Conservation (phyloP, 192 early-diverging fungal species). For the Umbelopsis sp. region DNA sequence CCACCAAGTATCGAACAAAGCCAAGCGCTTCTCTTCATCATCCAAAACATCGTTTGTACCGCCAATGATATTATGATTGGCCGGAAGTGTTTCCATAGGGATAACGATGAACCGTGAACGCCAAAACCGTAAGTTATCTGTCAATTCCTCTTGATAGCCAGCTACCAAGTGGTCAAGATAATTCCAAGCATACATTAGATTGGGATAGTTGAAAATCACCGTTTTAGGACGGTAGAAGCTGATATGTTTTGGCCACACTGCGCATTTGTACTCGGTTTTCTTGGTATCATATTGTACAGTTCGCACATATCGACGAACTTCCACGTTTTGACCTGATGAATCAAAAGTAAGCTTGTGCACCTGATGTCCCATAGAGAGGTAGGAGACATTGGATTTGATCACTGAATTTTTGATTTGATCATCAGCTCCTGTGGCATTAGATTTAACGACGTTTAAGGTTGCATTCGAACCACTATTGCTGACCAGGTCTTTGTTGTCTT, state of each 20-base stretch:
- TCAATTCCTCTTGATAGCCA: conserved; percentile 82
- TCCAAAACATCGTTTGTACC: conserved; percentile 68
- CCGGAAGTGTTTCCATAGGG: conserved; percentile 70
- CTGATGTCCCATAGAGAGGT: conserved; percentile 90
- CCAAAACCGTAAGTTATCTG: conserved; percentile 82
- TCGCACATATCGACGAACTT: conserved; percentile 86
- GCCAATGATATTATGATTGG: conserved; percentile 50
- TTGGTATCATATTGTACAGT: conserved; percentile 60
- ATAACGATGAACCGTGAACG: conserved; percentile 89
- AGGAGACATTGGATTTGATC: conserved; percentile 32
- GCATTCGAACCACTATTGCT: neutral
- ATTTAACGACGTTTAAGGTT: neutral
- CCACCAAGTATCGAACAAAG: conserved; percentile 84
- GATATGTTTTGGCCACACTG: conserved; percentile 83
- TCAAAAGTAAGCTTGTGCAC: conserved; percentile 82
- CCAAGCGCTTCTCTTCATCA: conserved; percentile 87
- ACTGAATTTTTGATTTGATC: neutral
- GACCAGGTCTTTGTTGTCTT: neutral
- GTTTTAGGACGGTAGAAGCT: conserved; percentile 57
- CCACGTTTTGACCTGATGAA: conserved; percentile 70
- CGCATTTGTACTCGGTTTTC: conserved; percentile 73
- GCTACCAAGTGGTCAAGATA: conserved; percentile 89
- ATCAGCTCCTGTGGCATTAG: conserved; percentile 32
- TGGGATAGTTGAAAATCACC: conserved; percentile 77
- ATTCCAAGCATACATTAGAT: conserved; percentile 89